Percentiles rank a stretch among this genome's conserved stretches.
These are phyloP conservation scores for Hanseniaspora pseudoguilliermondii DNA, from an alignment of 805 yeast genomes.

Conservation along the genomic window DNA sequence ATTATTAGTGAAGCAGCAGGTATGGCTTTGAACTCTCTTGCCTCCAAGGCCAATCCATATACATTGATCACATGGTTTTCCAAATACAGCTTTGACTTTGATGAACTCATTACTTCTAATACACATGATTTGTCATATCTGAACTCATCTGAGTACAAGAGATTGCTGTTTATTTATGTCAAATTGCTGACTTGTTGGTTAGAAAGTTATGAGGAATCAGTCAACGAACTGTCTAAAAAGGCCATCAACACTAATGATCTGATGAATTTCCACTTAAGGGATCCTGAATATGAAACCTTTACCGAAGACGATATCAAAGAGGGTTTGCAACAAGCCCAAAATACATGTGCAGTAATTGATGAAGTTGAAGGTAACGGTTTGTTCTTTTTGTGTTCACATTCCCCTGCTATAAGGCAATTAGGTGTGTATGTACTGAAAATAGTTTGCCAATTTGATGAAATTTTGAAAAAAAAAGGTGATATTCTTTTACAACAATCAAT, in stretches of 20 bases:
- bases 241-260: conserved; percentile 11
- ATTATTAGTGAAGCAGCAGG: conserved; percentile 54
- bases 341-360: conserved; percentile 72
- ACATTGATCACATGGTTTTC: conserved; percentile 63
- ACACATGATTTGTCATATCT: conserved; percentile 45
- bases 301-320: conserved; percentile 24
- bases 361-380: conserved; percentile 94
- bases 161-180: conserved; percentile 55
- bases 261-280: conserved; percentile 10
- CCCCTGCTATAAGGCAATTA: conserved; percentile 54
- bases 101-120: conserved; percentile 46
- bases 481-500: background rate
- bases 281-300: conserved; percentile 11
- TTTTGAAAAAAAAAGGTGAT: conserved; percentile 44
- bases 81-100: conserved; percentile 64
- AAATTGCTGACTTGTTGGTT: conserved; percentile 78
- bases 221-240: conserved; percentile 23
- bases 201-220: conserved; percentile 39
- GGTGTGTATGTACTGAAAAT: conserved; percentile 66
- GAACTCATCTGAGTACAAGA: conserved; percentile 48
- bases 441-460: conserved; percentile 79
- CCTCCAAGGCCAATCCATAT: conserved; percentile 56
- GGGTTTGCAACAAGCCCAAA: conserved; percentile 64
- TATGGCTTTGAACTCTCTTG: conserved; percentile 50
- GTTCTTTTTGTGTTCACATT: conserved; percentile 82